phyloP scores from a whole-genome alignment of 2,329 filamentous ascomycete species.

The Huntiella moniliformis region DNA sequence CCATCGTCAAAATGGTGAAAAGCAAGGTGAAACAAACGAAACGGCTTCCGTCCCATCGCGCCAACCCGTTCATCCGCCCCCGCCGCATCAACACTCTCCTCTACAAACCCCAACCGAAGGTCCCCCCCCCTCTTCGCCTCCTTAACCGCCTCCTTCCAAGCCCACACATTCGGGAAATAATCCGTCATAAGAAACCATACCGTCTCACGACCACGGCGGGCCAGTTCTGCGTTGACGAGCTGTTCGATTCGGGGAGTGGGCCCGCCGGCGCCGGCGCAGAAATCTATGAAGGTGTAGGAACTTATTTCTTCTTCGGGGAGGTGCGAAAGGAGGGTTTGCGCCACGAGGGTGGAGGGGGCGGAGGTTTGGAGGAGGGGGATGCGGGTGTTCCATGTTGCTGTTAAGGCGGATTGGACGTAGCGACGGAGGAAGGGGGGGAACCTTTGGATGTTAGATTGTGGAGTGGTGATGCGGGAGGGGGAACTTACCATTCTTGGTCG shows the following conservation, averaged over 20 bases:
- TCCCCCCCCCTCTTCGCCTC: not conserved
- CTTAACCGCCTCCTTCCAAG: conserved; percentile 32
- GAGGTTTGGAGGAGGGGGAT: conserved; percentile 37
- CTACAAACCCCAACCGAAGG: conserved; percentile 35
- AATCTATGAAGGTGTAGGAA: conserved; percentile 50
- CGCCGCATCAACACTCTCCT: conserved; percentile 43
- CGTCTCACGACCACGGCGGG: conserved; percentile 13
- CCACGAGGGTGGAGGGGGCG: conserved; percentile 42
- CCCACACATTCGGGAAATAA: conserved; percentile 41
- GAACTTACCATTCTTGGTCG: conserved; percentile 42
- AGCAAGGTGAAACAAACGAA: conserved; percentile 52
- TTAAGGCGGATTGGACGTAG: conserved; percentile 46
- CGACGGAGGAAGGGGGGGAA: conserved; percentile 46
- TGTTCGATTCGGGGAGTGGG: conserved; percentile 47
- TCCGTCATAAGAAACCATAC: conserved; percentile 43
- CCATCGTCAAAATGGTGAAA: conserved; percentile 62
- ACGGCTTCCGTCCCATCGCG: conserved; percentile 29
- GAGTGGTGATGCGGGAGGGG: not conserved
- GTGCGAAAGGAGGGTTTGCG: conserved; percentile 32
- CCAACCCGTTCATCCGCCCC: conserved; percentile 33
- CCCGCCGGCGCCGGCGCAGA: conserved; percentile 57
- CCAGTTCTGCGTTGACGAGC: conserved; percentile 28
- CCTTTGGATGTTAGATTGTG: conserved; percentile 25
- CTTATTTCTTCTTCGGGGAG: conserved; percentile 26
- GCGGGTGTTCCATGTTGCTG: conserved; percentile 41